Evolutionary conservation across 2,329 filamentous ascomycete genomes (phyloP).

Genomic region (Clarireedia homoeocarpa): DNA sequence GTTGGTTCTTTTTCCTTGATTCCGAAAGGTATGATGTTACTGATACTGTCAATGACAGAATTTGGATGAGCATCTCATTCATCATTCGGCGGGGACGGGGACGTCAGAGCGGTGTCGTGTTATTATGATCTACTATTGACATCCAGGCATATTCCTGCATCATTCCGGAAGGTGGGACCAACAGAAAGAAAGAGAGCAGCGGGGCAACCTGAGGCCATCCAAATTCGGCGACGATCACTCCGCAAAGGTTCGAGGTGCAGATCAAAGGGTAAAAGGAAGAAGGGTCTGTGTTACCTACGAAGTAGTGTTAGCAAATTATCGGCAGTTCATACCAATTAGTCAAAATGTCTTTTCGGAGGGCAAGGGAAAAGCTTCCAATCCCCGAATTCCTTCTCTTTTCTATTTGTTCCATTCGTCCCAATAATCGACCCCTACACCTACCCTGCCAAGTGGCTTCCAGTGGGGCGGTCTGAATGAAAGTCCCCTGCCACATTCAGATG

Average conservation of each 20-base stretch:
- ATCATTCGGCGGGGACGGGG: background rate
- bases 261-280: background rate
- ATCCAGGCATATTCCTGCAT: background rate
- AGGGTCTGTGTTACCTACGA: background rate
- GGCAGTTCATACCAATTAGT: constrained; percentile 9
- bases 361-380: background rate
- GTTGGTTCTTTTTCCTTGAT: too few relatives aligned
- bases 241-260: constrained; percentile 3
- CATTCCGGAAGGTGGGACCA: background rate
- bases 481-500: background rate
- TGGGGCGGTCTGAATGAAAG: too few relatives aligned
- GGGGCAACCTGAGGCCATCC: background rate
- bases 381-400: too few relatives aligned
- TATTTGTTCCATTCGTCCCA: too few relatives aligned
- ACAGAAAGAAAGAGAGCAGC: background rate
- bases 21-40: too few relatives aligned
- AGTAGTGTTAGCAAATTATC: background rate
- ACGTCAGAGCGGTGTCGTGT: constrained; percentile 2
- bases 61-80: background rate
- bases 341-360: background rate
- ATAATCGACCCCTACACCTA: too few relatives aligned
- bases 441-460: too few relatives aligned
- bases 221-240: constrained; percentile 3
- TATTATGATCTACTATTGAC: constrained; percentile 4
- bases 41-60: too few relatives aligned